Evolutionary conservation across 805 yeast genomes (phyloP).

Genomic region (Kuraishia capsulata): DNA sequence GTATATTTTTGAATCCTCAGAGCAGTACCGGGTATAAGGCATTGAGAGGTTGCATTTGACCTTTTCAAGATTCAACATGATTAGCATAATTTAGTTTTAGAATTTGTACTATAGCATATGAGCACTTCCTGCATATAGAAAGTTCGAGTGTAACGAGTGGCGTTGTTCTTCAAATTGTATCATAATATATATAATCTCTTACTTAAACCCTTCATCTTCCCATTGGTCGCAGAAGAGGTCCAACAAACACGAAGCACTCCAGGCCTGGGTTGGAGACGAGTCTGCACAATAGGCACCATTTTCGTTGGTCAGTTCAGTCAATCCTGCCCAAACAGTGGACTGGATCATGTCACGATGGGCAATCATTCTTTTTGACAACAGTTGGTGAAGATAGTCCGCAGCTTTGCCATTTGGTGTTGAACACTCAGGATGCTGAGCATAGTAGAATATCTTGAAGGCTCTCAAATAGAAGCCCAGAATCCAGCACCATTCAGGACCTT

Average conservation of each 20-base stretch:
- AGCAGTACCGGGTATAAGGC: conserved; percentile 18
- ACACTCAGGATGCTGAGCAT: conserved; percentile 25
- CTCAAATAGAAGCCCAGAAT: conserved; percentile 78
- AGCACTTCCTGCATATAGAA: no score
- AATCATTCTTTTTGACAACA: conserved; percentile 49
- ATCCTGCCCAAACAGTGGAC: conserved; percentile 86
- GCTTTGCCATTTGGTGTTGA: conserved; percentile 26
- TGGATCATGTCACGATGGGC: conserved; percentile 64
- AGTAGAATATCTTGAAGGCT: conserved; percentile 55
- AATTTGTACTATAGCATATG: no score
- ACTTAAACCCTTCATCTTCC: conserved; percentile 12
- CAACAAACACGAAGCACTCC: conserved; percentile 84
- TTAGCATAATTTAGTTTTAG: neutral
- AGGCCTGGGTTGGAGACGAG: conserved; percentile 94
- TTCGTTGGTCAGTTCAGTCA: conserved; percentile 86
- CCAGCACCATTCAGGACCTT: conserved; percentile 99
- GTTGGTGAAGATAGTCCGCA: conserved; percentile 44
- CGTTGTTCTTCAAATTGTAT: no score
- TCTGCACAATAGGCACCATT: conserved; percentile 76
- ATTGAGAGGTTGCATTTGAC: neutral
- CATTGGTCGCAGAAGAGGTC: conserved; percentile 69
- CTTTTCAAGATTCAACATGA: no score
- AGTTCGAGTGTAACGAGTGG: no score
- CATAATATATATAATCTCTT: no score
- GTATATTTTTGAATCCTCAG: conserved; percentile 56